Conservation (phyloP, 768 basidiomycete genomes). For the Chalciporus sphaerocephalus region DNA sequence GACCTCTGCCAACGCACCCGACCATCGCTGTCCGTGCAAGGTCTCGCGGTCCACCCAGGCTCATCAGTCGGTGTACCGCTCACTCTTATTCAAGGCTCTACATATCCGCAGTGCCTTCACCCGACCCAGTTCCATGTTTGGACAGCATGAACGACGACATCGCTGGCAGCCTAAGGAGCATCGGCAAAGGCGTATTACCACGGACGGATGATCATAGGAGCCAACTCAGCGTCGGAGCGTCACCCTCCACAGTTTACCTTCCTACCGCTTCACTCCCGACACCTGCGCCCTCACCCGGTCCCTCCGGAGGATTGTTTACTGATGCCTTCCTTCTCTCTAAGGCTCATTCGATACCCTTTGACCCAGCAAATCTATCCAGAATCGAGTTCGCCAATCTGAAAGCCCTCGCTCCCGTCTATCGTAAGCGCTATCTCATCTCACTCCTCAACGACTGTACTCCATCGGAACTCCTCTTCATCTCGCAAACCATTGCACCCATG, state of each 20-base stretch:
- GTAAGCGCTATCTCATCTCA: conserved; percentile 49
- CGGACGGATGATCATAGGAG: conserved; percentile 13
- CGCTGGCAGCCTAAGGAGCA: conserved; percentile 1
- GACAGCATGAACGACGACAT: conserved; percentile 12
- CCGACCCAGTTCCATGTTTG: neutral
- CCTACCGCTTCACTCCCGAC: conserved; percentile 57
- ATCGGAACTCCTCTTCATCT: conserved; percentile 62
- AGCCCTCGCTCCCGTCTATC: conserved; percentile 36
- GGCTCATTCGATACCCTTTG: conserved; percentile 10
- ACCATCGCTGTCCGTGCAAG: conserved; percentile 7
- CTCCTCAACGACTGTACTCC: conserved; percentile 53
- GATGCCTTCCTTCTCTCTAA: conserved; percentile 20
- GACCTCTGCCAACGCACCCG: neutral
- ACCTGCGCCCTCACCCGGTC: conserved; percentile 54
- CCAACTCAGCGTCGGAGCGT: conserved; percentile 13
- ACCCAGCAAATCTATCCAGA: conserved; percentile 26
- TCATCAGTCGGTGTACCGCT: neutral
- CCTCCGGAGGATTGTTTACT: conserved; percentile 48
- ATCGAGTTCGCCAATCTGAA: conserved; percentile 31
- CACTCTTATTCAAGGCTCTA: neutral
- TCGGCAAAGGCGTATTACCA: conserved; percentile 10
- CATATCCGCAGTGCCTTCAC: conserved; percentile 10
- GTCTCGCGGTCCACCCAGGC: neutral
- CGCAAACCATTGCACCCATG: conserved; percentile 57
- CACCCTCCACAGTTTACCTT: conserved; percentile 41